Evolutionary conservation across 331 rosid species (phyloP), one percentile per base, ranked within the genome.

Genomic region (Telfairia occidentalis): DNA sequence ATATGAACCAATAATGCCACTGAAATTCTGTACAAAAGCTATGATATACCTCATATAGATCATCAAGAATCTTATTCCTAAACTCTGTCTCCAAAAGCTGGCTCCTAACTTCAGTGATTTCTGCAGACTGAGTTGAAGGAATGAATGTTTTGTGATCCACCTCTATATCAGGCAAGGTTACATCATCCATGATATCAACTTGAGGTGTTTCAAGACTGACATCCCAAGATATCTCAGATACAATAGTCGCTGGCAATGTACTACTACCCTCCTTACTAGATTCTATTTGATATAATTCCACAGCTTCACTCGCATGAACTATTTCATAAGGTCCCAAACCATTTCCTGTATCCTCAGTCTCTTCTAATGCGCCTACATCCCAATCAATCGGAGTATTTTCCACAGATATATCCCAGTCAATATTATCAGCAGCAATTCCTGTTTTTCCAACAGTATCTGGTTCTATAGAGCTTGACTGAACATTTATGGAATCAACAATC

Each of bases 271-370:
- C 86, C 75, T 87, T 80, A 65, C 73, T 81, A 80, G 85, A 78
- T 67, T 79, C 60, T 55, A 76, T 74, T 73, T 43, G 87, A 83
- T 80, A 82, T 69, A 86, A 88, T 59, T 77, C 78, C 10, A 78
- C 86, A 58, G 63, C 84, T 78, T 88, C 90, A 75, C 87, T 85
- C 50, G 96, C 94, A 76, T 88, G 89, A 40, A 93, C 89, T 78
- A 93, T 90, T 82, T 93, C 98, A 46, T 89, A 93, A 35, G 96
- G 96, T 81, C 98, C 98, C 86, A 92, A 84, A 74, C 96, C 97
- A 82, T 87, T 89, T 65, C 90, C 87, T 55, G 81, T 64, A 60
- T 93, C 98, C 23, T 86, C 94, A 1, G 87, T 85, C 83, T 90
- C 97, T 82, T 93, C 98, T 53, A 85, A 71, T 0, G 83, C 85